Conservation (phyloP, 345 rosid genomes). For the Gossypium arboreum region DNA sequence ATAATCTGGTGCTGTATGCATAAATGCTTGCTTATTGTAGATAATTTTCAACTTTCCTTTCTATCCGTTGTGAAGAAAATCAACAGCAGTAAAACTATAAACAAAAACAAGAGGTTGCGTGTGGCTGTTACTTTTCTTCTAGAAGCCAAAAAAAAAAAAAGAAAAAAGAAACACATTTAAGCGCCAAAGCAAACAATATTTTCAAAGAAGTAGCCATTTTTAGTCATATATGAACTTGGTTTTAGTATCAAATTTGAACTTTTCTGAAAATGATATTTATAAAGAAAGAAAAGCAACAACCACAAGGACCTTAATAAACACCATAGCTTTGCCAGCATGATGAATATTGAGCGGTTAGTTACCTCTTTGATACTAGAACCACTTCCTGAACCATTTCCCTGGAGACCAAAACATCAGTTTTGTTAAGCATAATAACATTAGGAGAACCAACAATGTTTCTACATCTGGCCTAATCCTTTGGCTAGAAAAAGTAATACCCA, state of each 20-base stretch:
- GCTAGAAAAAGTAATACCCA: not conserved
- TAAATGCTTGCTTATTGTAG: not conserved
- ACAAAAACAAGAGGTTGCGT: not conserved
- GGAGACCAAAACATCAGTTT: conserved; percentile 15
- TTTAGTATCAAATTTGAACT: not conserved
- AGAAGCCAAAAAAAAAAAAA: not conserved
- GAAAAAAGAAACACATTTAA: not conserved
- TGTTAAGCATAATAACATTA: not conserved
- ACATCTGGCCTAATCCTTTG: not conserved
- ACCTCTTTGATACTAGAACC: conserved; percentile 63
- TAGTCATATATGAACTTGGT: not conserved
- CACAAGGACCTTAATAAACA: not conserved
- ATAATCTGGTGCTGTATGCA: not conserved
- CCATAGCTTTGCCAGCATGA: not conserved
- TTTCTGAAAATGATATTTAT: not conserved
- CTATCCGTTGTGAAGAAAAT: not conserved
- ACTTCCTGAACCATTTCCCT: conserved; percentile 41
- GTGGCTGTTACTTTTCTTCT: not conserved
- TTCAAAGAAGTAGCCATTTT: not conserved
- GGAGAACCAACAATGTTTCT: not conserved
- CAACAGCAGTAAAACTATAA: not conserved
- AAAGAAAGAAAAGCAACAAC: not conserved
- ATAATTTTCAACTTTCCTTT: not conserved
- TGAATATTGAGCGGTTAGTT: conserved; percentile 15
- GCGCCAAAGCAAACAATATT: not conserved